Percentiles rank a stretch among this genome's conserved stretches.
Conservation (phyloP, 345 rosid genomes). For the Tarenaya hassleriana region DNA sequence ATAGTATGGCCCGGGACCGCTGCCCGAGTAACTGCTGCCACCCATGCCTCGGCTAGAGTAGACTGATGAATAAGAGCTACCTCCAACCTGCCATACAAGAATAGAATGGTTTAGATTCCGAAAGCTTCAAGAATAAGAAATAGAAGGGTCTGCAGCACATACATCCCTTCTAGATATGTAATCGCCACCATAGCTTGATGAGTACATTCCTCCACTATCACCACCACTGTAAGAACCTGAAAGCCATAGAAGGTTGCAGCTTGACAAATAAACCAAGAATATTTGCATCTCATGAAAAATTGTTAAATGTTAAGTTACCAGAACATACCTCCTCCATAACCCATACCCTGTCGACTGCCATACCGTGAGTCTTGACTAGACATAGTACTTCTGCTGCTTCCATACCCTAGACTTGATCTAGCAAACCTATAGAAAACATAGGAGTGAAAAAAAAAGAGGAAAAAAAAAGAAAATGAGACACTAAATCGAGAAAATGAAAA, state of each 20-base stretch:
- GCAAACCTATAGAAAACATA: conserved; percentile 53
- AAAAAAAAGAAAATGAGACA: neutral
- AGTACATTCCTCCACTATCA: conserved; percentile 75
- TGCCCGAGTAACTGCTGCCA: conserved; percentile 69
- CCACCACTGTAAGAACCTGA: conserved; percentile 73
- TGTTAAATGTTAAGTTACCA: conserved; percentile 17
- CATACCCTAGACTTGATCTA: conserved; percentile 72
- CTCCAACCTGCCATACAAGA: conserved; percentile 54
- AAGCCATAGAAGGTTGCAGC: conserved; percentile 16
- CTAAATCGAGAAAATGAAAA: conserved; percentile 1
- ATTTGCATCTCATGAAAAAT: conserved; percentile 2
- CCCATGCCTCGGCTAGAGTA: conserved; percentile 81
- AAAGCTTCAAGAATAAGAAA: neutral
- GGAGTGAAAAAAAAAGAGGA: conserved; percentile 4
- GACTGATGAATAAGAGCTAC: conserved; percentile 79
- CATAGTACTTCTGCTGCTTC: conserved; percentile 71
- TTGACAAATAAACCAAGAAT: conserved; percentile 9
- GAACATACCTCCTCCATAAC: conserved; percentile 62
- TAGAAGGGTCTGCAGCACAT: conserved; percentile 23
- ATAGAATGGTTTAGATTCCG: neutral
- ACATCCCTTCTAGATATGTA: conserved; percentile 75
- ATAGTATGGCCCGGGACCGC: conserved; percentile 91
- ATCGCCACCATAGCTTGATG: conserved; percentile 59
- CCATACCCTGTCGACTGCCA: conserved; percentile 69
- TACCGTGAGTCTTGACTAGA: conserved; percentile 77